These are phyloP conservation scores for Verbascum thapsus DNA, from an alignment of 257 asterid genomes.

Conservation along the genomic window DNA sequence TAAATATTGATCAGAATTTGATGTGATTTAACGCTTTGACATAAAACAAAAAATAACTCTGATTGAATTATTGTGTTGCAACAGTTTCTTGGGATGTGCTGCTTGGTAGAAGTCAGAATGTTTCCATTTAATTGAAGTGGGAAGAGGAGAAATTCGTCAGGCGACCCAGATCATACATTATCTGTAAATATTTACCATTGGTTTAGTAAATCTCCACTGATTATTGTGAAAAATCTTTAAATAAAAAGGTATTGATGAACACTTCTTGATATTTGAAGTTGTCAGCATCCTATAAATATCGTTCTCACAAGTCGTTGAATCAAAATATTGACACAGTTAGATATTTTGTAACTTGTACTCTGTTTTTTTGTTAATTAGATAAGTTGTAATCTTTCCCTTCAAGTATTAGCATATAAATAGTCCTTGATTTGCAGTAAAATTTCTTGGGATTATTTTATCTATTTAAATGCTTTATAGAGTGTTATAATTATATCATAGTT, in stretches of 20 bases:
- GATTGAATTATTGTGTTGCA: slow-evolving; percentile 1
- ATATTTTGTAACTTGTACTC: no score
- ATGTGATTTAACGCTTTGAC: not conserved
- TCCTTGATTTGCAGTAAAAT: no score
- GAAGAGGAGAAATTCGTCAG: slow-evolving; percentile 6
- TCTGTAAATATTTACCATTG: slow-evolving; percentile 7
- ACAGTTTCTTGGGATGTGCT: slow-evolving; percentile 57
- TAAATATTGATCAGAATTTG: not conserved
- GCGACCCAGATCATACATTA: not conserved
- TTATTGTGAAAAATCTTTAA: not conserved
- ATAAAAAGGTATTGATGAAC: not conserved
- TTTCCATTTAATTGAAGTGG: not conserved
- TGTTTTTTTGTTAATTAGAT: no score
- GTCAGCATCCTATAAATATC: not conserved
- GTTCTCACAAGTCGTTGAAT: no score
- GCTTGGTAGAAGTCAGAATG: slow-evolving; percentile 42
- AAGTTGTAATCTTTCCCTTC: not conserved
- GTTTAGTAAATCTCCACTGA: not conserved
- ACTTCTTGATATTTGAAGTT: not conserved
- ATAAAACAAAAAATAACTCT: not conserved
- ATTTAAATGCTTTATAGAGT: no score
- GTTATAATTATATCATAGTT: no score
- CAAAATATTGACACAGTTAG: no score
- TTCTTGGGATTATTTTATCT: no score
- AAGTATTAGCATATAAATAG: not conserved